phyloP scores from a whole-genome alignment of 2,329 filamentous ascomycete species.

The Pleomassaria siparia region DNA sequence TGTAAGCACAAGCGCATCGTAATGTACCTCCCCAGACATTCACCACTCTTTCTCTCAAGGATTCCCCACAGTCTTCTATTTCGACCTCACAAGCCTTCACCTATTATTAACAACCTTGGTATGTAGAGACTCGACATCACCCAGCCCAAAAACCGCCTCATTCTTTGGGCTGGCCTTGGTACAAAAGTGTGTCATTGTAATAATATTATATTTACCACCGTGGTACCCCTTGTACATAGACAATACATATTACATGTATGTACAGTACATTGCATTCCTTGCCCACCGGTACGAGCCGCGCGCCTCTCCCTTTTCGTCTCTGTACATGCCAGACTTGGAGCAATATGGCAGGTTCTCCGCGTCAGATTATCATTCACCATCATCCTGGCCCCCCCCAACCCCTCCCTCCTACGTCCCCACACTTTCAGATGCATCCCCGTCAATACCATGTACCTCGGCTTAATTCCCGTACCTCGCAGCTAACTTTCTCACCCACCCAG shows the following conservation, averaged over 20 bases:
- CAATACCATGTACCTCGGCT: not conserved
- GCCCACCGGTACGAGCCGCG: not conserved
- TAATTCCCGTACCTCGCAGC: not conserved
- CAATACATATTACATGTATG: no score
- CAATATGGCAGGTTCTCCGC: conserved; percentile 11
- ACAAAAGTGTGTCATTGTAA: no score
- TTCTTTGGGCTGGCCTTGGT: no score
- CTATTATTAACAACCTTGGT: no score
- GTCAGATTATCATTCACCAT: not conserved
- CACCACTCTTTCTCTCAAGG: no score
- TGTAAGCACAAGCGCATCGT: no score
- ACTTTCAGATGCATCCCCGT: conserved; percentile 1
- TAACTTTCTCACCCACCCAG: not conserved
- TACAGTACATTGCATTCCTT: no score
- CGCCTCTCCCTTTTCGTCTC: conserved; percentile 1
- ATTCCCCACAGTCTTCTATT: conserved; percentile 13
- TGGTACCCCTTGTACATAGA: no score
- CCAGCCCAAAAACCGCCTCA: no score
- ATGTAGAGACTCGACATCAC: no score
- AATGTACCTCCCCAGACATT: not conserved
- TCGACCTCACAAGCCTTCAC: conserved; percentile 4
- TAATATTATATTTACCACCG: no score
- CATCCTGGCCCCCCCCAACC: not conserved
- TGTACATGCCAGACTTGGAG: not conserved
- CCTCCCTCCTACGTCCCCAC: conserved; percentile 4